Conservation (phyloP, 1,284 basidiomycete genomes). For the Ceratobasidium sp. region DNA sequence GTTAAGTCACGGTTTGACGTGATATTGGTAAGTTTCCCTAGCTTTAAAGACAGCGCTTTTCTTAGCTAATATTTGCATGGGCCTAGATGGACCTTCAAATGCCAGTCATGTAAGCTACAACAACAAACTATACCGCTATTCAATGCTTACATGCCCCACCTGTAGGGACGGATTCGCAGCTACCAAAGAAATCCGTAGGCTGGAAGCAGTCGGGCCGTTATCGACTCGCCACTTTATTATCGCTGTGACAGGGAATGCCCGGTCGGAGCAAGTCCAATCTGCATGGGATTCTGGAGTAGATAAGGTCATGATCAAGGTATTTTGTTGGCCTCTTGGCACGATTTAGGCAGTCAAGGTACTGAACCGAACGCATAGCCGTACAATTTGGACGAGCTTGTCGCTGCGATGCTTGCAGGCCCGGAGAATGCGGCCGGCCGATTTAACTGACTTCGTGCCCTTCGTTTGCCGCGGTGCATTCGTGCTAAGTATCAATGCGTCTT, state of each 20-base stretch:
- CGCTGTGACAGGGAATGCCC: constrained; percentile 50
- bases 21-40: constrained; percentile 46
- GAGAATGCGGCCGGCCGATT: no score
- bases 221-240: constrained; percentile 47
- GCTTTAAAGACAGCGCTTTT: not conserved
- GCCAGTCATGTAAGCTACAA: constrained; percentile 48
- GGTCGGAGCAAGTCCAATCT: constrained; percentile 11
- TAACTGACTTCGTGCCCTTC: no score
- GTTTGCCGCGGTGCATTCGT: no score
- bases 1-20: constrained; percentile 49
- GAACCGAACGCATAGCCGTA: no score
- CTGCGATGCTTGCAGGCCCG: not conserved
- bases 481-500: no score
- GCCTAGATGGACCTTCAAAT: constrained; percentile 52
- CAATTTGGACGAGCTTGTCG: not conserved
- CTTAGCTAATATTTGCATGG: not conserved
- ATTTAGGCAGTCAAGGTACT: no score
- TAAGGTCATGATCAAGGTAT: constrained; percentile 29
- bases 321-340: no score
- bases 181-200: constrained; percentile 49
- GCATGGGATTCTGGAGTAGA: constrained; percentile 20
- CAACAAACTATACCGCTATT: not conserved
- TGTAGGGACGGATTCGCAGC: constrained; percentile 48
- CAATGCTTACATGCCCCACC: not conserved
- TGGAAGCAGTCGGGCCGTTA: constrained; percentile 48